phyloP scores from a whole-genome alignment of 2,329 filamentous ascomycete genomes.

The Dactylellina parvicollis region DNA sequence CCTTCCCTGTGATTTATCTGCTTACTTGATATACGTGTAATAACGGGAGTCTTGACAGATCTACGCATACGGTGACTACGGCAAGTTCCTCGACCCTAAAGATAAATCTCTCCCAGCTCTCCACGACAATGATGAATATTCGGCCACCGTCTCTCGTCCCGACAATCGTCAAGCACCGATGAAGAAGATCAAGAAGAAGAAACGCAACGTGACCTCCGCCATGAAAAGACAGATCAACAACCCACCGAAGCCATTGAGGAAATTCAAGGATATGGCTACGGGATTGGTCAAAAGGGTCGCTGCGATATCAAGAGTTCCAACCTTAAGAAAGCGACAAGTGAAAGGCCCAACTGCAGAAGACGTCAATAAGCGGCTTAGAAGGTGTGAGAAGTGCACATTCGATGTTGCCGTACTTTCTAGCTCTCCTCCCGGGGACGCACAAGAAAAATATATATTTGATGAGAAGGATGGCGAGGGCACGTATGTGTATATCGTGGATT shows the following conservation, averaged over 20 bases:
- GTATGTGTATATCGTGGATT: conserved; percentile 34
- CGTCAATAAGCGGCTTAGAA: neutral
- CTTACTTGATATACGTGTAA: neutral
- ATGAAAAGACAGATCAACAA: neutral
- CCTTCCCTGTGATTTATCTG: neutral
- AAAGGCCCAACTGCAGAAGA: neutral
- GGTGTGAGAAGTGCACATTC: neutral
- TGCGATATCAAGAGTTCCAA: neutral
- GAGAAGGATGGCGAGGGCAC: conserved; percentile 16
- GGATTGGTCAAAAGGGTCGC: neutral
- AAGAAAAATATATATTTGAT: conserved; percentile 26
- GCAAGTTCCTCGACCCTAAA: neutral
- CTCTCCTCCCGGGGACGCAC: conserved; percentile 3
- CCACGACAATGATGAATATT: conserved; percentile 15
- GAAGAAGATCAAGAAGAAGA: neutral
- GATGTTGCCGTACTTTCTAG: conserved; percentile 14
- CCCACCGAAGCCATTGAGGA: neutral
- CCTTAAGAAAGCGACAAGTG: neutral
- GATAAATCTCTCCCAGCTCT: conserved; percentile 9
- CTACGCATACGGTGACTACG: conserved; percentile 24
- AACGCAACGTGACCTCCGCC: too few relatives aligned
- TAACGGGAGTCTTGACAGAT: neutral
- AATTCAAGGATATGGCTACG: neutral
- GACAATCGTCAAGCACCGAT: neutral
- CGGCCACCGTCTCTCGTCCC: too few relatives aligned